Conservation (phyloP, 2,329 filamentous ascomycete genomes). For the Furcasterigmium furcatum region DNA sequence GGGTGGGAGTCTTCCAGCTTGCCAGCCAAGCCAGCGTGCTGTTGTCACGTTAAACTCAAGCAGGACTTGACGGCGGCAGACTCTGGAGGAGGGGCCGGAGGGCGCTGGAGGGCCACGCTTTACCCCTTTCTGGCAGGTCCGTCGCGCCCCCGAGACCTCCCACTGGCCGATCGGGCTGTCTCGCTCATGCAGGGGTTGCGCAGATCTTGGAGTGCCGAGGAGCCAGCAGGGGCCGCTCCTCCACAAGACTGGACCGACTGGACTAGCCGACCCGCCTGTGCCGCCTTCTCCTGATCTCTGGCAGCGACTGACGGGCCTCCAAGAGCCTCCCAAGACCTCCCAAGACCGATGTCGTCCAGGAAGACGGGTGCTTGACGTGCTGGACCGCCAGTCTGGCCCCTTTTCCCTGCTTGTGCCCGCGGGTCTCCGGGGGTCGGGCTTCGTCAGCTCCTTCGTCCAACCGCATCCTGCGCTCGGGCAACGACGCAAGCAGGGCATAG, state of each 20-base stretch:
- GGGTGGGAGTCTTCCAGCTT: background rate
- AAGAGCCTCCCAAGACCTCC: background rate
- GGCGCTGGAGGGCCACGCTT: background rate
- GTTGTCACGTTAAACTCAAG: background rate
- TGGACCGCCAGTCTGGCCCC: background rate
- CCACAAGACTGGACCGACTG: background rate
- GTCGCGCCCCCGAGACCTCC: background rate
- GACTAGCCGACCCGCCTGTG: too few relatives aligned
- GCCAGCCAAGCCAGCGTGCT: background rate
- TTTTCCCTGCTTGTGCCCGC: background rate
- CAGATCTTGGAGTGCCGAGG: conserved; percentile 1
- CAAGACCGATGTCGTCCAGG: background rate
- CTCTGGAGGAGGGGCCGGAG: background rate
- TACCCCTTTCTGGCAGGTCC: background rate
- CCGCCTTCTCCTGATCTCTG: background rate
- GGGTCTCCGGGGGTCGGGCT: background rate
- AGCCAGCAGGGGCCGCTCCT: background rate
- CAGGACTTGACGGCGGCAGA: background rate
- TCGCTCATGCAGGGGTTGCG: background rate
- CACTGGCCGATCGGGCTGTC: background rate
- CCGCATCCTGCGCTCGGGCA: background rate
- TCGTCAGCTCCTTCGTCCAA: background rate
- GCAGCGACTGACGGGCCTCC: background rate
- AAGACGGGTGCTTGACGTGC: background rate
- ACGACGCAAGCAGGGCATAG: background rate